Base-by-base conservation (phyloP, 1,139 yeast species). In the Suhomyces kunorum region DNA sequence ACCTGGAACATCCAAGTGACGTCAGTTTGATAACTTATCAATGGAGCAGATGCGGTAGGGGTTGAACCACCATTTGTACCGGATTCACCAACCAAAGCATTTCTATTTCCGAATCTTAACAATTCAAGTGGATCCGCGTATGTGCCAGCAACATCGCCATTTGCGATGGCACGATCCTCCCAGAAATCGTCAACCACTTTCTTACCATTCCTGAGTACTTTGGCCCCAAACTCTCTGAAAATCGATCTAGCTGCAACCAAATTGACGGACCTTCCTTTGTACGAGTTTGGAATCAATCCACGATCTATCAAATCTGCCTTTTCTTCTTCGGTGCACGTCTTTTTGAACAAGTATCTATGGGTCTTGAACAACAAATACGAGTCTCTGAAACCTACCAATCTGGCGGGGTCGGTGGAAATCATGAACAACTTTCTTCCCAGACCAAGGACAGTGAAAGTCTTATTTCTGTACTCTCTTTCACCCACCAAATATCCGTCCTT, bases 351-450 rank as follows among this genome's bases (percentile, higher is more conserved):
- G 35, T 74, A 66, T 41, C 75, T 69, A 63, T 92, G 97, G 38
- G 90, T 87, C 58, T 89, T 95, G 68, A 92, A 92, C 46, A 92
- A 72, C 42, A 89, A 72, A 55, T 92, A 90, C 1, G 97, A 88
- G 59, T 92, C 98, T 53, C 98, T 76, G 64, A 89, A 89, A 3
- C 98, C 98, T 51, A 90, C 89, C 54, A 90, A 80, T 50, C 98
- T 75, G 0, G 98, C 98, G 1, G 97, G 96, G 58, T 90, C 98
- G 0, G 98, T 90, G 2, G 96, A 86, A 34, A 92, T 77, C 95
- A 92, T 89, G 61, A 80, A 92, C 43, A 83, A 71, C 47, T 81
- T 73, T 28, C 80, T 77, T 4, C 95, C 96, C 43, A 83, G 78
- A 4, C 86, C 88, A 31, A 75, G 64, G 8, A 90, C 76, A 4